Evolutionary conservation across 2,329 filamentous ascomycete species (phyloP), one percentile per base, ranked within the genome.

Genomic region (Phialocephala subalpina): DNA sequence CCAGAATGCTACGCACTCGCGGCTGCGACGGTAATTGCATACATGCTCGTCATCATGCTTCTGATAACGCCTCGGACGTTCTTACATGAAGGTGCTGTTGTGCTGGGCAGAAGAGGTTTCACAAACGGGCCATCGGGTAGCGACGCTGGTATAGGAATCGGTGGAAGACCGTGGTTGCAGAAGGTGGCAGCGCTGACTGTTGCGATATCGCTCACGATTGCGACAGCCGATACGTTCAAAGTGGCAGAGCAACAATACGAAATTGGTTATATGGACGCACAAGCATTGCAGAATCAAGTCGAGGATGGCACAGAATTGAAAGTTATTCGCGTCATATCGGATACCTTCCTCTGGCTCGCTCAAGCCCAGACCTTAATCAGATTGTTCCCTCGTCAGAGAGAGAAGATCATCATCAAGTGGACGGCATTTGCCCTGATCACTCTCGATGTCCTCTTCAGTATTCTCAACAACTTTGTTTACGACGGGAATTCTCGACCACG

Each of bases 371-470:
- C 96, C 0, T 81, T 99, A 65, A 98, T 98, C 73, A 91, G 96
- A 61, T 84, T 99, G 1, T 99, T 99, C 73, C 96, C 96, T 8
- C 92, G 96, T 38, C 95, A 98, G 76, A 92, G 97, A 75, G 96
- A 99, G 80, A 98, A 98, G 80, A 90, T 98, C 60, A 92, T 98
- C 71, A 99, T 99, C 81, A 98, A 98, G 81, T 99, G 95, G 95
- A 93, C 95, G 18, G 96, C 95, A 1, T 97, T 98, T 76, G 94
- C 92, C 2, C 86, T 99, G 64, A 97, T 99, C 74, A 87, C 93
- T 0, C 85, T 97, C 66, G 95, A 98, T 77, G 90, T 95, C 52
- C 88, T 94, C 12, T 99, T 99, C 78, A 94, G 92, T 75, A 93
- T 92, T 57, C 86, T 98, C 65, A 97, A 97, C 82, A 96, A 92